A percentile compares a stretch with the other conserved stretches of the same genome.
phyloP scores from a whole-genome alignment of 768 basidiomycete species.

The Kwoniella botswanensis region DNA sequence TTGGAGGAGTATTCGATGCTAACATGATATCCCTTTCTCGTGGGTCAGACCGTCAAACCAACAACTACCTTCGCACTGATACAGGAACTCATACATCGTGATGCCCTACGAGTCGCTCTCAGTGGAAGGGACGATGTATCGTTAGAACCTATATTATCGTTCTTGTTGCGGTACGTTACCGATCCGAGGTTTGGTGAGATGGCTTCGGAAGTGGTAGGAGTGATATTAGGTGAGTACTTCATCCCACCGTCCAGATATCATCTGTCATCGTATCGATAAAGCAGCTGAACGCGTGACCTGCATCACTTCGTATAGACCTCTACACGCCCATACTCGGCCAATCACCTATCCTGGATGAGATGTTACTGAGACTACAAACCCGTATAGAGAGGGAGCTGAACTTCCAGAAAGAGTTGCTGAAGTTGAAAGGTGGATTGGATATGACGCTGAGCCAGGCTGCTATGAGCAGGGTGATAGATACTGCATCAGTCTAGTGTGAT shows the following conservation, averaged over 20 bases:
- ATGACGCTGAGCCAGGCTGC: slow-evolving; percentile 68
- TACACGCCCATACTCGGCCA: slow-evolving; percentile 91
- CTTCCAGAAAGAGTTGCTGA: slow-evolving; percentile 84
- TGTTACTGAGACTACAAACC: slow-evolving; percentile 78
- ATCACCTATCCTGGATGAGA: slow-evolving; percentile 85
- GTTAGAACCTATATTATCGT: slow-evolving; percentile 84
- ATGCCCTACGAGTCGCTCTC: slow-evolving; percentile 83
- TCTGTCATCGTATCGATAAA: no score
- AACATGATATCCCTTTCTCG: not conserved
- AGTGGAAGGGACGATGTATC: slow-evolving; percentile 91
- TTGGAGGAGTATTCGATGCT: no score
- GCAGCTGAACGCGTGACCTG: no score
- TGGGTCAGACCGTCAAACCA: slow-evolving; percentile 74
- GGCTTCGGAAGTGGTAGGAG: slow-evolving; percentile 75
- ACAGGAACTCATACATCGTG: slow-evolving; percentile 88
- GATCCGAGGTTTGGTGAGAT: slow-evolving; percentile 93
- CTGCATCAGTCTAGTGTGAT: not conserved
- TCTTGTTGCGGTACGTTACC: slow-evolving; percentile 80
- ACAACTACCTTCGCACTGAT: slow-evolving; percentile 86
- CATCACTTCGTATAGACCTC: slow-evolving; percentile 67
- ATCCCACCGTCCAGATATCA: no score
- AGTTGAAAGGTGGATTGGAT: slow-evolving; percentile 82
- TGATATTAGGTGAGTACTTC: slow-evolving; percentile 75
- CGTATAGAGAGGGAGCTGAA: slow-evolving; percentile 83
- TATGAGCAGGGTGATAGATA: slow-evolving; percentile 40